phyloP scores from a whole-genome alignment of 805 yeast species.

The Yamadazyma akitaensis region DNA sequence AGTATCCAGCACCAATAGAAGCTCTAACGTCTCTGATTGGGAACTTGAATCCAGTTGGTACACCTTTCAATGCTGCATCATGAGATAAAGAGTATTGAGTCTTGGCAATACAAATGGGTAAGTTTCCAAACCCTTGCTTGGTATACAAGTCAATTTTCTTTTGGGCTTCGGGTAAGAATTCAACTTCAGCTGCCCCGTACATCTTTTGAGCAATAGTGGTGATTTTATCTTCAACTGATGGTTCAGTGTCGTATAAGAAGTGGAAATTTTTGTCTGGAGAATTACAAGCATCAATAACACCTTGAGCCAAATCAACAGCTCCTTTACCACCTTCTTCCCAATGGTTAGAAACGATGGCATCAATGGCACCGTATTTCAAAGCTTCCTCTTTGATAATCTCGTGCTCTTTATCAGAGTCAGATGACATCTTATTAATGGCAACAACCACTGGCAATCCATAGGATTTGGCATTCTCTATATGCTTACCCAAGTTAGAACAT shows the following conservation, averaged over 20 bases:
- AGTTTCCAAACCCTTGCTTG: constrained; percentile 69
- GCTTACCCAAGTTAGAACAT: constrained; percentile 73
- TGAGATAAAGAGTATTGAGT: constrained; percentile 83
- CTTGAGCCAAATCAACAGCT: constrained; percentile 69
- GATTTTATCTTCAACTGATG: constrained; percentile 67
- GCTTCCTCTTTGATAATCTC: constrained; percentile 66
- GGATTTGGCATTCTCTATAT: constrained; percentile 65
- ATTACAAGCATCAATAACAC: constrained; percentile 62
- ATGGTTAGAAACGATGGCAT: constrained; percentile 78
- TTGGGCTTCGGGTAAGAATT: constrained; percentile 65
- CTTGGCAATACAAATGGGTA: constrained; percentile 83
- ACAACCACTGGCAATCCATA: constrained; percentile 80
- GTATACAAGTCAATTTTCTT: constrained; percentile 65
- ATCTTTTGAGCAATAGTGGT: constrained; percentile 64
- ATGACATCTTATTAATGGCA: constrained; percentile 75
- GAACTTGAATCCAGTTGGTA: constrained; percentile 73
- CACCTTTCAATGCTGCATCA: constrained; percentile 80
- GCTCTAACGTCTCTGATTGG: constrained; percentile 80
- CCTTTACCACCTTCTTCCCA: constrained; percentile 88
- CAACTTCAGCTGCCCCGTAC: constrained; percentile 76
- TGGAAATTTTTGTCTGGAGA: constrained; percentile 40
- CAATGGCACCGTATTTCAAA: constrained; percentile 72
- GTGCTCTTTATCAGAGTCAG: constrained; percentile 68
- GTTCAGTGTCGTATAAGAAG: constrained; percentile 59
- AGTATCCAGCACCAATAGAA: constrained; percentile 79